Percentiles rank a stretch among this genome's conserved stretches.
Conservation (phyloP, 768 basidiomycete species). For the Filobasidium floriforme region DNA sequence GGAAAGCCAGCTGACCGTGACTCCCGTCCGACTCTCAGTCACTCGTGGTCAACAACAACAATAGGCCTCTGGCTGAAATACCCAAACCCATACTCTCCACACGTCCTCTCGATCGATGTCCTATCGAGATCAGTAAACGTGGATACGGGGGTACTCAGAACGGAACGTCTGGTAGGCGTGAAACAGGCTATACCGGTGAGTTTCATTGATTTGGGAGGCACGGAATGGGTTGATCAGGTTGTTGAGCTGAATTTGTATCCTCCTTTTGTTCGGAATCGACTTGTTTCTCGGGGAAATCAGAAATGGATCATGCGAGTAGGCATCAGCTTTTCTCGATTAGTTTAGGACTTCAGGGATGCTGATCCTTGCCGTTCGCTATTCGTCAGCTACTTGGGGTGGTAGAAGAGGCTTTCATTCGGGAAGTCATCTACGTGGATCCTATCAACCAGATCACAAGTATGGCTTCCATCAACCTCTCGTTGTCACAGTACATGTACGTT, state of each 20-base stretch:
- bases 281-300: not conserved
- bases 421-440: constrained; percentile 89
- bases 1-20: not conserved
- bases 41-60: constrained; percentile 83
- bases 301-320: constrained; percentile 85
- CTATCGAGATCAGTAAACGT: constrained; percentile 72
- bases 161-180: constrained; percentile 78
- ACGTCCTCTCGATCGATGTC: constrained; percentile 50
- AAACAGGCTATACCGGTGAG: constrained; percentile 73
- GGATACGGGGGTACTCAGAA: constrained; percentile 77
- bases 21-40: constrained; percentile 50
- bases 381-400: constrained; percentile 77
- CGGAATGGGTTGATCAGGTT: not conserved
- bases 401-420: constrained; percentile 88
- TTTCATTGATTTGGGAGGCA: not conserved
- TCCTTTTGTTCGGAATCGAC: too few species aligned
- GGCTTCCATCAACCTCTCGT: constrained; percentile 83
- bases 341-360: not conserved
- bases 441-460: constrained; percentile 69
- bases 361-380: not conserved
- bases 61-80: constrained; percentile 94
- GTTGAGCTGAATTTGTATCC: not conserved
- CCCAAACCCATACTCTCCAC: constrained; percentile 60
- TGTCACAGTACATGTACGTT: constrained; percentile 90
- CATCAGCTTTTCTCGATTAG: constrained; percentile 16